Evolutionary conservation across 805 yeast genomes (phyloP).

Genomic region (Hanseniaspora nectarophila): DNA sequence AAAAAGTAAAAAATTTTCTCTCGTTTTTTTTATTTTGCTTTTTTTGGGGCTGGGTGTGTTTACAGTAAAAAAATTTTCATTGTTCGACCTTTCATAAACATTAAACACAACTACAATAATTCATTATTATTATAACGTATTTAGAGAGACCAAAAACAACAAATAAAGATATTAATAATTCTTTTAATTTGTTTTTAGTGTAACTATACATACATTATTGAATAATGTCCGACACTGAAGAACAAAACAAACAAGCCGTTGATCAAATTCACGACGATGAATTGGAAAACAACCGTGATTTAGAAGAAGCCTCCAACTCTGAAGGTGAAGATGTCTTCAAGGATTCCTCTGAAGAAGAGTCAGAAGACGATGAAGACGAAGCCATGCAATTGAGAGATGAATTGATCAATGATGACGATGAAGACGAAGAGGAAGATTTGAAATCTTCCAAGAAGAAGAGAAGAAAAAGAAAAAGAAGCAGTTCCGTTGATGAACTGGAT

Average conservation of each 20-base stretch:
- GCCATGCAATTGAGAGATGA: constrained; percentile 75
- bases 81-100: neutral
- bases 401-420: constrained; percentile 83
- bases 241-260: constrained; percentile 10
- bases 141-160: too few relatives aligned
- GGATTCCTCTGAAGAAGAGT: constrained; percentile 74
- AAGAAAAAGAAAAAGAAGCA: constrained; percentile 36
- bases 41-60: neutral
- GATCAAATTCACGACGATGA: constrained; percentile 15
- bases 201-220: neutral
- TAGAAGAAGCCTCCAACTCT: constrained; percentile 30
- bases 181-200: neutral
- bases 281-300: constrained; percentile 12
- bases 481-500: constrained; percentile 59
- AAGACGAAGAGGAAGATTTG: constrained; percentile 26
- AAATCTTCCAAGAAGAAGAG: constrained; percentile 29
- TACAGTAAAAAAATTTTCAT: neutral
- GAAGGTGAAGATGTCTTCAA: constrained; percentile 45
- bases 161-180: neutral
- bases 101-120: too few relatives aligned
- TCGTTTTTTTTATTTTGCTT: neutral
- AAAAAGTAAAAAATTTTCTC: neutral
- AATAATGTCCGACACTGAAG: constrained; percentile 1
- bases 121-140: too few relatives aligned
- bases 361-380: constrained; percentile 77